A percentile compares a stretch with the other conserved stretches of the same genome.
phyloP scores from a whole-genome alignment of 345 rosid genomes.

The Bruguiera sexangula region DNA sequence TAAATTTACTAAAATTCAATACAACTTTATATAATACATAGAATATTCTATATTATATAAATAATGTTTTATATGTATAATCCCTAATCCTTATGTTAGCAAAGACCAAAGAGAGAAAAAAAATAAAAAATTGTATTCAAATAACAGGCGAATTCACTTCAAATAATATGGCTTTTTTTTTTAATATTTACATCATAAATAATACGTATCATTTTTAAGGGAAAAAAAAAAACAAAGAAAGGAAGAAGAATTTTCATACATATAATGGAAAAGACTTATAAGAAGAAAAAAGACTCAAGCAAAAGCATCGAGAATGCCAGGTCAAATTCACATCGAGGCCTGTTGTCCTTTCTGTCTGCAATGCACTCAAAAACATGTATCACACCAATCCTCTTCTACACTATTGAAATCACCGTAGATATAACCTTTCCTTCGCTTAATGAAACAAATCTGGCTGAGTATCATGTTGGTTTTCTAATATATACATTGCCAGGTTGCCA shows the following conservation, averaged over 20 bases:
- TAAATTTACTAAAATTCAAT: too few relatives aligned
- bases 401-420: neutral
- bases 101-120: too few relatives aligned
- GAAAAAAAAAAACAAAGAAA: neutral
- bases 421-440: neutral
- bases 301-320: neutral
- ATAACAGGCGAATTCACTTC: neutral
- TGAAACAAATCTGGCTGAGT: slow-evolving; percentile 1
- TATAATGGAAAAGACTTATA: neutral
- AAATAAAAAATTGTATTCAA: too few relatives aligned
- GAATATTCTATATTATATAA: too few relatives aligned
- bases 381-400: slow-evolving; percentile 2
- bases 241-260: neutral
- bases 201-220: neutral
- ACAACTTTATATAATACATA: too few relatives aligned
- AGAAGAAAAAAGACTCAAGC: too few relatives aligned
- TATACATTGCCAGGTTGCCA: neutral
- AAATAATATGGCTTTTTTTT: neutral
- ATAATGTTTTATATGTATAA: too few relatives aligned
- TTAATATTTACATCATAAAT: slow-evolving; percentile 3
- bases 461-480: neutral
- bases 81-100: too few relatives aligned
- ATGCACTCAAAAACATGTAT: neutral
- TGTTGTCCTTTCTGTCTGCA: neutral
- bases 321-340: neutral